Conservation (phyloP, 2,329 filamentous ascomycete species). For the Nemania diffusa region DNA sequence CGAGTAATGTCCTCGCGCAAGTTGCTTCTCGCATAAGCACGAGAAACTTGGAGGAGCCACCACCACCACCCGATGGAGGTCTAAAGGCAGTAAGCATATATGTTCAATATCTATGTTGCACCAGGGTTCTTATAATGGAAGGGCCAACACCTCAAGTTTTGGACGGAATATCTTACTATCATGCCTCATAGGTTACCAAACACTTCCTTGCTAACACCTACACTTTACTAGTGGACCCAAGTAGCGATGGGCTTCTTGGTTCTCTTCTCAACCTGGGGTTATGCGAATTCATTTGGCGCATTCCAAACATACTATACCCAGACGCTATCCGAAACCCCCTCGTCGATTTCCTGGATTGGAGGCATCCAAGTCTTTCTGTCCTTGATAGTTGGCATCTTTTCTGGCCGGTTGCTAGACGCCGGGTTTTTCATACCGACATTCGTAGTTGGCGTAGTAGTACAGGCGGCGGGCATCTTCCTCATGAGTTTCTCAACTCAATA, state of each 20-base stretch:
- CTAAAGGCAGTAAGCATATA: conserved; percentile 40
- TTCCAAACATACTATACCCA: conserved; percentile 59
- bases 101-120: not conserved
- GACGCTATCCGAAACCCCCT: conserved; percentile 48
- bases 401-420: conserved; percentile 57
- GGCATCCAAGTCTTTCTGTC: conserved; percentile 57
- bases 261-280: conserved; percentile 59
- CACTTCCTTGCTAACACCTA: conserved; percentile 4
- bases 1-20: conserved; percentile 46
- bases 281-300: conserved; percentile 57
- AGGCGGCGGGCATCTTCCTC: conserved; percentile 58
- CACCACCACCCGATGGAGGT: conserved; percentile 49
- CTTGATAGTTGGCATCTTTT: conserved; percentile 54
- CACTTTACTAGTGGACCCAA: conserved; percentile 49
- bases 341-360: conserved; percentile 58
- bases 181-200: not conserved
- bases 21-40: conserved; percentile 48
- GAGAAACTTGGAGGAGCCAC: conserved; percentile 45
- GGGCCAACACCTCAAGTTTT: not conserved
- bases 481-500: conserved; percentile 56
- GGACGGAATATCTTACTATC: not conserved
- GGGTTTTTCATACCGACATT: conserved; percentile 56
- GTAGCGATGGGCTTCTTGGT: conserved; percentile 52
- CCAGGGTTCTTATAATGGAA: not conserved
- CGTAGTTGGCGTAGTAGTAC: conserved; percentile 51